Evolutionary conservation across 2,329 filamentous ascomycete species (phyloP), one percentile per base, ranked within the genome.

Genomic region (Pseudocercospora fuligena): DNA sequence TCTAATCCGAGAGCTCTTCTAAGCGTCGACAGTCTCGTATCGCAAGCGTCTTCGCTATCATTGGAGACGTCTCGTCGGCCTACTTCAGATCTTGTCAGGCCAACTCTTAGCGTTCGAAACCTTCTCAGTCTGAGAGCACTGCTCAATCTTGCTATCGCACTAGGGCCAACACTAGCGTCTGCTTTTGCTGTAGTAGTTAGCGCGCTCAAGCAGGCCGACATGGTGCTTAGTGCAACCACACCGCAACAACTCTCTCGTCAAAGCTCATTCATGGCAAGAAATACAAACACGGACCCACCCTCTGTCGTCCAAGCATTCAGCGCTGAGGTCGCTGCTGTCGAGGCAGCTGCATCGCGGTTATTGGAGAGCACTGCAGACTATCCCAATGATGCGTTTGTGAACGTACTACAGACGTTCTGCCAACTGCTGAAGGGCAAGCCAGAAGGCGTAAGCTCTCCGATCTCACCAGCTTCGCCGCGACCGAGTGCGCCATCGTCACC

Each of bases 311-410:
- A 74, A 59, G 73, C 74, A 6, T 78, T 98, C 73, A 88, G 88
- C 43, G 84, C 87, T 0, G 95, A 99, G 76, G 91, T 97, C 29
- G 88, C 91, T 66, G 92, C 95, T 33, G 94, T 98, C 0, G 92
- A 97, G 78, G 90, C 91, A 6, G 95, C 95, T 2, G 93, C 93
- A 1, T 89, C 89, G 1, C 89, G 95, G 69, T 84, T 99, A 19
- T 89, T 98, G 65, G 95, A 98, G 77, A 97, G 93, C 79, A 98
- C 94, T 0, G 85, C 91, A 16, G 94, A 97, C 72, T 98, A 97
- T 73, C 92, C 93, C 0, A 93, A 94, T 70, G 85, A 89, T 16
- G 85, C 93, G 0, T 98, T 98, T 73, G 82, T 90, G 5, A 88
- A 92, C 69, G 88, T 98, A 9, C 83, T 98, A 1, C 82, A 85